Conservation (phyloP, 176 grass and related monocot genomes). For the Hsuehochloa calcarea region DNA sequence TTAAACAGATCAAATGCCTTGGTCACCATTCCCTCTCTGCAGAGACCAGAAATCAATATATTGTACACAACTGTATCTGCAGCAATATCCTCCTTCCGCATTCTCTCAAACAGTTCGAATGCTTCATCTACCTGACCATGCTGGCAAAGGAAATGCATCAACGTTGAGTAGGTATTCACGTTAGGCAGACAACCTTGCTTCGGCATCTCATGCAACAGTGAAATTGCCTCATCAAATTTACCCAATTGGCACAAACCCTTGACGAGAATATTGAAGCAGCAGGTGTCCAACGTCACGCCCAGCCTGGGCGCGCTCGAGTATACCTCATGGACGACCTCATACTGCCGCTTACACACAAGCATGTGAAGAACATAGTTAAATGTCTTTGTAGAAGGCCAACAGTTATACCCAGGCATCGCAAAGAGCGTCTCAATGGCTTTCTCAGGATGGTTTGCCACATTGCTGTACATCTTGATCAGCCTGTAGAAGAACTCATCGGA, state of each 20-base stretch:
- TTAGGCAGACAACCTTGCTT: slow-evolving; percentile 74
- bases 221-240: slow-evolving; percentile 53
- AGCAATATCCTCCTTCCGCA: slow-evolving; percentile 44
- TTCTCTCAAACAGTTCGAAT: slow-evolving; percentile 60
- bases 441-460: slow-evolving; percentile 65
- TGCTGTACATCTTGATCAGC: slow-evolving; percentile 91
- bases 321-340: slow-evolving; percentile 68
- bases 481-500: slow-evolving; percentile 78
- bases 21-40: slow-evolving; percentile 49
- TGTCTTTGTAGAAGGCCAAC: slow-evolving; percentile 71
- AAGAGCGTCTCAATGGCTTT: slow-evolving; percentile 64
- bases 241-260: slow-evolving; percentile 65
- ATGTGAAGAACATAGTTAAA: slow-evolving; percentile 88
- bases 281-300: slow-evolving; percentile 65
- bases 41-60: slow-evolving; percentile 81
- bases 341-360: slow-evolving; percentile 83
- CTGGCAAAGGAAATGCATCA: slow-evolving; percentile 72
- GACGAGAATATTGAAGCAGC: slow-evolving; percentile 87
- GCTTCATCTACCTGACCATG: slow-evolving; percentile 47
- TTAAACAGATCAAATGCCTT: slow-evolving; percentile 56
- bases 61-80: slow-evolving; percentile 76
- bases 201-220: slow-evolving; percentile 74
- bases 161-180: slow-evolving; percentile 64
- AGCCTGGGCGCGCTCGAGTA: slow-evolving; percentile 54
- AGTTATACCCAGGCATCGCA: slow-evolving; percentile 61